phyloP scores from a whole-genome alignment of 2,329 filamentous ascomycete genomes.

The Mariannaea elegans region DNA sequence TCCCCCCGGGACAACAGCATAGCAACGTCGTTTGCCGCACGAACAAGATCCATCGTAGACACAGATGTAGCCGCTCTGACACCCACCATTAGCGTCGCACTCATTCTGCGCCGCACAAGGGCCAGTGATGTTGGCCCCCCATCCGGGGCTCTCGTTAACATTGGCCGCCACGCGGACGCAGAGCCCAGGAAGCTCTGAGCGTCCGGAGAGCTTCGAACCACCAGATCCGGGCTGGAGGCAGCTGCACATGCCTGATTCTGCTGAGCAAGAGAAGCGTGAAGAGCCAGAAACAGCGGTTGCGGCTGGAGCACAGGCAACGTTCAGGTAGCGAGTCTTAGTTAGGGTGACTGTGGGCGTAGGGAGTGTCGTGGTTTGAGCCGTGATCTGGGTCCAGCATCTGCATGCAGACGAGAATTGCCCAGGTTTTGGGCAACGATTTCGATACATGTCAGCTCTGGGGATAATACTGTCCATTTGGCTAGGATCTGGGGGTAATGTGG shows the following conservation, averaged over 20 bases:
- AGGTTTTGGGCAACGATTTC: slow-evolving; percentile 10
- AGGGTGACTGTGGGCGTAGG: slow-evolving; percentile 22
- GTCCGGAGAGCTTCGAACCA: background rate
- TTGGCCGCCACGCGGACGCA: slow-evolving; percentile 25
- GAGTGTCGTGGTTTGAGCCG: slow-evolving; percentile 22
- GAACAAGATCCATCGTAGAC: slow-evolving; percentile 29
- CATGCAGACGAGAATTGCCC: slow-evolving; percentile 31
- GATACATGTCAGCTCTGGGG: slow-evolving; percentile 2
- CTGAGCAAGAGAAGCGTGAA: slow-evolving; percentile 28
- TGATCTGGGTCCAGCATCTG: slow-evolving; percentile 28
- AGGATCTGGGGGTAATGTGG: background rate
- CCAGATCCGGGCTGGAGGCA: slow-evolving; percentile 23
- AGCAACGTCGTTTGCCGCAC: slow-evolving; percentile 31
- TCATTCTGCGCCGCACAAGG: slow-evolving; percentile 28
- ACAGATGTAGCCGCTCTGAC: slow-evolving; percentile 21
- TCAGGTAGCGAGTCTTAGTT: slow-evolving; percentile 19
- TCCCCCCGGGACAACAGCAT: slow-evolving; percentile 22
- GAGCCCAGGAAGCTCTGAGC: slow-evolving; percentile 1
- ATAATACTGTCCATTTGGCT: slow-evolving; percentile 3
- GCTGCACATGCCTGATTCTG: slow-evolving; percentile 25
- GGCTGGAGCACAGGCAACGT: slow-evolving; percentile 25
- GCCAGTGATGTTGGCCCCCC: slow-evolving; percentile 18
- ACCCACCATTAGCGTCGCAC: slow-evolving; percentile 23
- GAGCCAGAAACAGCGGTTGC: slow-evolving; percentile 19
- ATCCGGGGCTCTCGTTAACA: slow-evolving; percentile 1